Evolutionary conservation across 441 rosid species (phyloP).

Genomic region (Populus hybrid): DNA sequence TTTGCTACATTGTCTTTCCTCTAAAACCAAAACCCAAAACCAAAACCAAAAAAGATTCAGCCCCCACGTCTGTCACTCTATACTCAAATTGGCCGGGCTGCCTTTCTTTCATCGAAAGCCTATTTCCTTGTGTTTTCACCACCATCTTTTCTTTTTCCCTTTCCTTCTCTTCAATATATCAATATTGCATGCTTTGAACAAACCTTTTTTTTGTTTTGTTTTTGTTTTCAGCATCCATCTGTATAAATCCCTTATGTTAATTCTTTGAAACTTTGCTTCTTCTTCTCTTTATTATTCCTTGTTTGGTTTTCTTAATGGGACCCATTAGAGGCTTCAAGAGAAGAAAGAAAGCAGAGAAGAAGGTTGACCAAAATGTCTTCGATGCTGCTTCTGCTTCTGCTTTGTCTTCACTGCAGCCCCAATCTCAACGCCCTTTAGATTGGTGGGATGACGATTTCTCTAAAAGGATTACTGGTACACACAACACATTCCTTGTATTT

Average conservation of each 20-base stretch:
- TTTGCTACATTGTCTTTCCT: constrained; percentile 6
- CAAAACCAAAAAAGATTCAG: background rate
- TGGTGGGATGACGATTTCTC: constrained; percentile 82
- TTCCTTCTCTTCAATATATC: background rate
- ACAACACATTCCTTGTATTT: background rate
- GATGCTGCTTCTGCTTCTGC: constrained; percentile 33
- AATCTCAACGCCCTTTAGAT: constrained; percentile 39
- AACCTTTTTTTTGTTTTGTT: background rate
- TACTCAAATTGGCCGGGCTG: background rate
- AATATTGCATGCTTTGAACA: background rate
- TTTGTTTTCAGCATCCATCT: background rate
- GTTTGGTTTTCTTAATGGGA: constrained; percentile 39
- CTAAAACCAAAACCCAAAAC: background rate
- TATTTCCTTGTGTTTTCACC: background rate
- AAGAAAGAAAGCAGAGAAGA: constrained; percentile 60
- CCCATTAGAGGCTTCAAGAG: constrained; percentile 65
- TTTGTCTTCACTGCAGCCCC: constrained; percentile 25
- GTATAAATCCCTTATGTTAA: background rate
- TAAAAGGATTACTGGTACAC: constrained; percentile 58
- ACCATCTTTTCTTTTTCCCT: background rate
- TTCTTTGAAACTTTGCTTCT: constrained; percentile 2
- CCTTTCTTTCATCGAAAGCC: background rate
- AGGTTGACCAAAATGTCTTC: constrained; percentile 57
- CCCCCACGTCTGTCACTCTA: background rate
- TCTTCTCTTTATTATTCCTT: background rate